A percentile compares a stretch with the other conserved stretches of the same genome.
Conservation (phyloP, 371 early-diverging fungal species). For the Smittium mucronatum region DNA sequence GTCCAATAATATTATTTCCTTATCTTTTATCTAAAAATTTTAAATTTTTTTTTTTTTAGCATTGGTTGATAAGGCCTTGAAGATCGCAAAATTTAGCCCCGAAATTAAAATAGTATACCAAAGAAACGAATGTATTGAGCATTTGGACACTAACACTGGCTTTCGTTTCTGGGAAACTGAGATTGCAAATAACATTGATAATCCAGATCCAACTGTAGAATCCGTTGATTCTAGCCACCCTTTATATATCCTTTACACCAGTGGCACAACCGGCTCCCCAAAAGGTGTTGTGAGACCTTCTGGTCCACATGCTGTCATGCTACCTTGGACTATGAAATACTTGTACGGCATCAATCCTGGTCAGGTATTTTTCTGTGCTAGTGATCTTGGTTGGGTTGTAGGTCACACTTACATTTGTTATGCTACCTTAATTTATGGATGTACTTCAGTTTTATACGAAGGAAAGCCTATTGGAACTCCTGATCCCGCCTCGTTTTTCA, state of each 20-base stretch:
- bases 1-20: conserved; percentile 6
- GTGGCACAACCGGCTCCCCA: conserved; percentile 71
- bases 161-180: conserved; percentile 33
- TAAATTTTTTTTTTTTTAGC: conserved; percentile 25
- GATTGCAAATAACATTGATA: conserved; percentile 28
- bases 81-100: conserved; percentile 39
- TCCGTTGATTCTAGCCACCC: conserved; percentile 75
- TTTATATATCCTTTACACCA: conserved; percentile 86
- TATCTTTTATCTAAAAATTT: neutral
- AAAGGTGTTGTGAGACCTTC: conserved; percentile 86
- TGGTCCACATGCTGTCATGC: conserved; percentile 77
- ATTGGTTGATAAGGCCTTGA: conserved; percentile 49
- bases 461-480: conserved; percentile 79
- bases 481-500: conserved; percentile 66
- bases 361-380: conserved; percentile 63
- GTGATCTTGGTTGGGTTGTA: conserved; percentile 92
- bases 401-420: conserved; percentile 86
- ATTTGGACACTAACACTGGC: conserved; percentile 37
- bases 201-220: conserved; percentile 36
- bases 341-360: conserved; percentile 57
- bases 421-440: conserved; percentile 75
- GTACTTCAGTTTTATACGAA: conserved; percentile 79
- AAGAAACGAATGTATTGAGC: conserved; percentile 38
- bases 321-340: conserved; percentile 61
- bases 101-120: conserved; percentile 42